Conservation (phyloP, 495 filamentous ascomycete genomes). For the Penicillium angulare region DNA sequence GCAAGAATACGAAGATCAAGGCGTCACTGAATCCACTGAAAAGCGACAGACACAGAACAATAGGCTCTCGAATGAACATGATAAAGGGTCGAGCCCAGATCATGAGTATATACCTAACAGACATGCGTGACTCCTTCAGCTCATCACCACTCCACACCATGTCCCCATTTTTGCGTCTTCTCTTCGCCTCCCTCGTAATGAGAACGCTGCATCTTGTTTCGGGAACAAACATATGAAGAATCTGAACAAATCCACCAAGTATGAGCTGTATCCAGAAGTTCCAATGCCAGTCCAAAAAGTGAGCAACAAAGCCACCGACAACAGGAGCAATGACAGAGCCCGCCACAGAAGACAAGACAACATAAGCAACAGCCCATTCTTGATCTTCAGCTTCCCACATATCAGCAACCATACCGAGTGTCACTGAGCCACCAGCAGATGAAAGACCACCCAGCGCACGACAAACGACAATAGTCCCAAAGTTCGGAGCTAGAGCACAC, state of each 20-base stretch:
- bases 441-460: conserved; percentile 69
- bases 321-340: conserved; percentile 76
- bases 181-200: conserved; percentile 64
- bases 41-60: conserved; percentile 67
- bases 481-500: conserved; percentile 69
- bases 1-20: conserved; percentile 79
- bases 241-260: conserved; percentile 64
- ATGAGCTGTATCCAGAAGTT: conserved; percentile 80
- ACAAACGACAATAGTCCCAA: conserved; percentile 61
- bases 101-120: conserved; percentile 52
- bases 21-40: conserved; percentile 76
- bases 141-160: conserved; percentile 65
- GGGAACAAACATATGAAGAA: conserved; percentile 62
- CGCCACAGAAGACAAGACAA: conserved; percentile 77
- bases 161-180: conserved; percentile 55
- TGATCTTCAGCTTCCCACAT: conserved; percentile 73
- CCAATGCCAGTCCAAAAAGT: conserved; percentile 68
- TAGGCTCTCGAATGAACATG: conserved; percentile 78
- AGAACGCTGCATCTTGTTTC: conserved; percentile 69
- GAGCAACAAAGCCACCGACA: conserved; percentile 73
- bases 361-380: conserved; percentile 63
- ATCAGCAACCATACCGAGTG: conserved; percentile 82
- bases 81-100: conserved; percentile 73
- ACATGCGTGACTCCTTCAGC: conserved; percentile 48
- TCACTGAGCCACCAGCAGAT: conserved; percentile 78